Percentiles rank a stretch among this genome's conserved stretches.
Evolutionary conservation across 352 stramenopile genomes (phyloP).

Genomic region (Phytophthora foliorum): DNA sequence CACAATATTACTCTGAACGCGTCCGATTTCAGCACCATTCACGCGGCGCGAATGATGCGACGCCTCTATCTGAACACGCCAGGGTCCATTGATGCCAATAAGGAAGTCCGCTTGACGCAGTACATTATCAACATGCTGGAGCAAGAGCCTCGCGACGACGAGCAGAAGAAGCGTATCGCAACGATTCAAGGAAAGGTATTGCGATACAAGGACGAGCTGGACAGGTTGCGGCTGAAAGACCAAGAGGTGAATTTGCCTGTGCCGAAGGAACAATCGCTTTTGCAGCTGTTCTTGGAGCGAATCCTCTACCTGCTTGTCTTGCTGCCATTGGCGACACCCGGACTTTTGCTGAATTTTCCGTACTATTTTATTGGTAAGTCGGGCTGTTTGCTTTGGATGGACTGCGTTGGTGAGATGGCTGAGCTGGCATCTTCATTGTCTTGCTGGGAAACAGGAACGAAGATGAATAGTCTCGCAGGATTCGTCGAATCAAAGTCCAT

Average conservation of each 20-base stretch:
- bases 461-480: slow-evolving; percentile 74
- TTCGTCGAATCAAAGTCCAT: slow-evolving; percentile 83
- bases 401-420: not conserved
- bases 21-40: slow-evolving; percentile 71
- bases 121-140: slow-evolving; percentile 85
- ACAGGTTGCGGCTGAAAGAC: slow-evolving; percentile 72
- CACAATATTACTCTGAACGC: slow-evolving; percentile 63
- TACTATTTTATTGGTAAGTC: slow-evolving; percentile 84
- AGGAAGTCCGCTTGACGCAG: slow-evolving; percentile 81
- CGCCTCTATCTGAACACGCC: slow-evolving; percentile 75
- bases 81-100: slow-evolving; percentile 69
- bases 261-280: slow-evolving; percentile 58
- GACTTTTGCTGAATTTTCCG: slow-evolving; percentile 76
- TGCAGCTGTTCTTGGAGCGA: slow-evolving; percentile 74
- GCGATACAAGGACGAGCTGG: slow-evolving; percentile 68
- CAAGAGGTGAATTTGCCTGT: slow-evolving; percentile 67
- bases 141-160: slow-evolving; percentile 43
- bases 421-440: not conserved
- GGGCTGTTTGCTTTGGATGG: not conserved
- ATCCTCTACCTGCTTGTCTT: slow-evolving; percentile 76
- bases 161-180: slow-evolving; percentile 48
- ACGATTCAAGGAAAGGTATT: slow-evolving; percentile 61
- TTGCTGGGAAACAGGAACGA: slow-evolving; percentile 46
- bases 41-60: slow-evolving; percentile 68
- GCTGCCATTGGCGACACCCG: slow-evolving; percentile 70